Base-by-base conservation (phyloP, 2,329 filamentous ascomycete genomes). In the Monosporascus sp. region DNA sequence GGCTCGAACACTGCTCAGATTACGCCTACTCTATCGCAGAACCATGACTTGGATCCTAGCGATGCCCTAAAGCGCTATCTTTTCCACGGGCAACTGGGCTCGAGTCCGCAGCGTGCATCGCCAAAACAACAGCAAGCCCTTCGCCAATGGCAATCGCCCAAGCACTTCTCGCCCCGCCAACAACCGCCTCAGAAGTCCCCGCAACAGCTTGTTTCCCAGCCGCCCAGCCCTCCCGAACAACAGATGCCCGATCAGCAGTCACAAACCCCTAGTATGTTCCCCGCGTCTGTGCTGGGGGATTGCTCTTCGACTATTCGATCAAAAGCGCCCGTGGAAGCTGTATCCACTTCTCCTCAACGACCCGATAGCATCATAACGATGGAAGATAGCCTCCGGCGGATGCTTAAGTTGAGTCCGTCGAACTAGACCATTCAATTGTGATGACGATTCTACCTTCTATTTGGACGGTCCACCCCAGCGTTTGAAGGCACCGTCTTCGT, bases 21-120 rank as follows among this genome's bases (percentile, higher is more conserved):
- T 22, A 59, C 63, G 5, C 64, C 60, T 14, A 52, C 52, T 1
- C 52, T 41, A 4, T 48, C 58, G 27, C 57, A 49, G 17, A 57
- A 51, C n/a, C 49, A 53, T 8, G 55, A 63, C 24, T 49, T 61
- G 1, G 71, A 72, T 47, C 67, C 67, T 25, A 74, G 72, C 5
- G 79, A 83, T 57, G 79, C 79, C 48, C 65, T 85, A 24, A 85
- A 85, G 65, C 77, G 74, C 46, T 83, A 80, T 60, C 66, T 84
- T 1, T 82, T 82, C 49, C 72, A 74, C 39, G 71, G 72, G 47
- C 65, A 71, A 54, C 55, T 63, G 9, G 50, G 50, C 22, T 50
- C 50, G 6, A 41, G 20, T n/a, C 14, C 49, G 9, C 48, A 49
- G 25, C 24, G 7, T n/a, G 20, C 43, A 15, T 31, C 60, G 18